Percentiles rank a stretch among this genome's conserved stretches.
These are phyloP conservation scores for Balakata baccata DNA, from an alignment of 345 rosid species.

Conservation along the genomic window DNA sequence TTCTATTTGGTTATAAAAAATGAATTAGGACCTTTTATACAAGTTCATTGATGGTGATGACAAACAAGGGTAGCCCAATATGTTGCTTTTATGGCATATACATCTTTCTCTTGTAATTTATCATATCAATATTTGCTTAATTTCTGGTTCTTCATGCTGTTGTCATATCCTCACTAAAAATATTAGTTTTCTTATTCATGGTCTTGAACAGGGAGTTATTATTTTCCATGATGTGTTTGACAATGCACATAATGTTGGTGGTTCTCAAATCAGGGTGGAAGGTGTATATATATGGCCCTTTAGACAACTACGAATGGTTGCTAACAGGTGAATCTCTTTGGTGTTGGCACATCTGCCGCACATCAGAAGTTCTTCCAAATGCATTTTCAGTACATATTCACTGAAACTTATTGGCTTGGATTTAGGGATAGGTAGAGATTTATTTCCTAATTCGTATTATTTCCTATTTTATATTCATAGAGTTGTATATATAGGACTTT, in stretches of 20 bases:
- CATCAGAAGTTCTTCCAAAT: conserved; percentile 1
- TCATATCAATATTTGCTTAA: neutral
- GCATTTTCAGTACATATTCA: neutral
- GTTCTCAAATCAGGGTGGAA: conserved; percentile 91
- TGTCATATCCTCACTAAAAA: neutral
- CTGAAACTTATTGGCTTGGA: too few relatives aligned
- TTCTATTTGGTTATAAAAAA: neutral
- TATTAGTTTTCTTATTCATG: conserved; percentile 13
- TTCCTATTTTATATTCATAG: too few relatives aligned
- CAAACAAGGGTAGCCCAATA: neutral
- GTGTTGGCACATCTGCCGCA: neutral
- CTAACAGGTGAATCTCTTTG: conserved; percentile 60
- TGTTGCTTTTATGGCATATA: neutral
- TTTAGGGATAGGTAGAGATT: too few relatives aligned
- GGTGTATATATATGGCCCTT: conserved; percentile 99
- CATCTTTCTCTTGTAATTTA: neutral
- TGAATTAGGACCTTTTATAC: neutral
- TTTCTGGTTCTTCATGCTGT: neutral
- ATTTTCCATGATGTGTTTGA: conserved; percentile 94
- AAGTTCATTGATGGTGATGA: neutral
- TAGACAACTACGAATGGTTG: conserved; percentile 93
- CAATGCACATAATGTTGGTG: conserved; percentile 82
- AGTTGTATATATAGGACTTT: too few relatives aligned
- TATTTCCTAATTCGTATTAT: too few relatives aligned
- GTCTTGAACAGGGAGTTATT: conserved; percentile 72